Conservation (phyloP, 2,329 filamentous ascomycete genomes). For the Epicoccum sorghinum region DNA sequence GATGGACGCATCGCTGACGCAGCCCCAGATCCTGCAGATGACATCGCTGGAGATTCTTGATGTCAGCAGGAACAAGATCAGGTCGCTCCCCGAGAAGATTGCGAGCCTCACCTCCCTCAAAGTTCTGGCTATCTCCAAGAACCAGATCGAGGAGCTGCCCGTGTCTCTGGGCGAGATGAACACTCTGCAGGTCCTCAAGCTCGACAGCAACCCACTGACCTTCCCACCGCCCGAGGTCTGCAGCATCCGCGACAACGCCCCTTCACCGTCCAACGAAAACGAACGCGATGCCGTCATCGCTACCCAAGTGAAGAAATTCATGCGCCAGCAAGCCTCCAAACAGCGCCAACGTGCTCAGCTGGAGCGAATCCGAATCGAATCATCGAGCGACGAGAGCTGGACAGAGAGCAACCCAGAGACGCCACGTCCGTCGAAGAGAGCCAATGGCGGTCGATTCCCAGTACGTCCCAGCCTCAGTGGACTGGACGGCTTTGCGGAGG, state of each 20-base stretch:
- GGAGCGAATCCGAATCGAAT: conserved; percentile 50
- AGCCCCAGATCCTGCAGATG: conserved; percentile 78
- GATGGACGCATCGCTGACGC: conserved; percentile 13
- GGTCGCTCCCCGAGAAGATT: conserved; percentile 77
- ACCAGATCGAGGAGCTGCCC: conserved; percentile 83
- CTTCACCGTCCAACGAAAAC: conserved; percentile 60
- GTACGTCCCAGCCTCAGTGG: conserved; percentile 72
- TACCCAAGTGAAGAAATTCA: conserved; percentile 64
- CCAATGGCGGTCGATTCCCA: conserved; percentile 63
- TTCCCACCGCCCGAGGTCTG: conserved; percentile 67
- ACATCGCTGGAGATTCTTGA: conserved; percentile 90
- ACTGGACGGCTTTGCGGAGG: conserved; percentile 62
- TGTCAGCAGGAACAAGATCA: conserved; percentile 85
- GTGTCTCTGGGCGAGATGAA: conserved; percentile 86
- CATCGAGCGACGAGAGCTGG: conserved; percentile 56
- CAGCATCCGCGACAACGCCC: conserved; percentile 48
- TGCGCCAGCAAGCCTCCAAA: conserved; percentile 53
- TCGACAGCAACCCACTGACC: conserved; percentile 84
- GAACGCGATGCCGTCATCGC: conserved; percentile 67
- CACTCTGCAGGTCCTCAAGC: conserved; percentile 85
- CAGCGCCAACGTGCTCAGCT: conserved; percentile 42
- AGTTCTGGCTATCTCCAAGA: conserved; percentile 85
- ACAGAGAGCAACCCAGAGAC: conserved; percentile 75
- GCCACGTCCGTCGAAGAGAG: conserved; percentile 69
- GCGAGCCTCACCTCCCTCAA: conserved; percentile 82